These are phyloP conservation scores for Alternaria brassicae DNA, from an alignment of 2,329 filamentous ascomycete species.

Conservation along the genomic window DNA sequence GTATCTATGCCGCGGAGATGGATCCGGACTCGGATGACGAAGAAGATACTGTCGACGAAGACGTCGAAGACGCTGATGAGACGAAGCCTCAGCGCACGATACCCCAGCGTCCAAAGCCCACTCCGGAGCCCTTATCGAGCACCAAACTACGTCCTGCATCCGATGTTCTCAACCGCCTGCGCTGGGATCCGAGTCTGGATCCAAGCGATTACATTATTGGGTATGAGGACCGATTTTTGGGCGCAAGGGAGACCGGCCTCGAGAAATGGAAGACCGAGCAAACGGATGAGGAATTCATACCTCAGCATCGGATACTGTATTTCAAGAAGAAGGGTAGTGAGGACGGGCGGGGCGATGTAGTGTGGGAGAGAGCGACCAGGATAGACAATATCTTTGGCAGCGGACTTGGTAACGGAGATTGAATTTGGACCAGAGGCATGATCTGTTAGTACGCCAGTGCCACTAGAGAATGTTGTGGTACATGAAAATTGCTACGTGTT, in stretches of 20 bases:
- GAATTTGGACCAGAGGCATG: neutral
- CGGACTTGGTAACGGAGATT: constrained; percentile 35
- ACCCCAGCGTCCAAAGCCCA: constrained; percentile 24
- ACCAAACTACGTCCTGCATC: constrained; percentile 47
- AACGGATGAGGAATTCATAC: constrained; percentile 65
- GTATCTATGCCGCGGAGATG: constrained; percentile 54
- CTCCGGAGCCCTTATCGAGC: constrained; percentile 30
- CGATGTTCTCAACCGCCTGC: constrained; percentile 59
- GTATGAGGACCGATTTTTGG: constrained; percentile 62
- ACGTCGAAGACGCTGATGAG: constrained; percentile 14
- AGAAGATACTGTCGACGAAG: constrained; percentile 26
- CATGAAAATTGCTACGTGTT: neutral
- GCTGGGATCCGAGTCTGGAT: constrained; percentile 58
- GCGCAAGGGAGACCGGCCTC: constrained; percentile 56
- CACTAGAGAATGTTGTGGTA: neutral
- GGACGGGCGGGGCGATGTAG: constrained; percentile 40
- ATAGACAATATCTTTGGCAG: constrained; percentile 58
- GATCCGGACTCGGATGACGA: constrained; percentile 51
- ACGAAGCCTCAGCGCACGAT: constrained; percentile 22
- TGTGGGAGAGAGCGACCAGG: constrained; percentile 60
- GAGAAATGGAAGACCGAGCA: constrained; percentile 61
- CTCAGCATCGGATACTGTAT: constrained; percentile 61
- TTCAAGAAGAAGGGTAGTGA: constrained; percentile 53
- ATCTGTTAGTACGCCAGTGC: neutral
- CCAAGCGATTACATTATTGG: constrained; percentile 59